Evolutionary conservation across 2,329 filamentous ascomycete genomes (phyloP).

Genomic region (Pyrenochaeta sp.): DNA sequence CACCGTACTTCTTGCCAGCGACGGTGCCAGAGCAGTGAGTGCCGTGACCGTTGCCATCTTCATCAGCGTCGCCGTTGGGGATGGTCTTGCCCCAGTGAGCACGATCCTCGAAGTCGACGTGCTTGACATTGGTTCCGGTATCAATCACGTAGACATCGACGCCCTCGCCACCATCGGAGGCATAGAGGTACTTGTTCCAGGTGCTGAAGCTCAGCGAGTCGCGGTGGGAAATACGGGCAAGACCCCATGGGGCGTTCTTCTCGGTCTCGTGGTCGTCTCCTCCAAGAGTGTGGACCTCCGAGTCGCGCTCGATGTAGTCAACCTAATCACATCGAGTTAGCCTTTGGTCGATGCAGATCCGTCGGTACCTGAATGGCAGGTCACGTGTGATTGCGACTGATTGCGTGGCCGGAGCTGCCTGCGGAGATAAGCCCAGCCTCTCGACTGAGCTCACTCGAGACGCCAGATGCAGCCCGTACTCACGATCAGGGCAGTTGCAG

Average conservation of each 20-base stretch:
- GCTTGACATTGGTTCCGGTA: conserved; percentile 91
- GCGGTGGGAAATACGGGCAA: conserved; percentile 97
- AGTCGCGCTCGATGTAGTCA: conserved; percentile 95
- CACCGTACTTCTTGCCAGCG: conserved; percentile 98
- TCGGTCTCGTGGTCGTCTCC: conserved; percentile 67
- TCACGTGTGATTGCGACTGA: conserved; percentile 37
- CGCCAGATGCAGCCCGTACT: background rate
- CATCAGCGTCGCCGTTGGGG: conserved; percentile 81
- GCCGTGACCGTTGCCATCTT: conserved; percentile 96
- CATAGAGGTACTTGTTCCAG: conserved; percentile 98
- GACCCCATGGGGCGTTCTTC: conserved; percentile 97
- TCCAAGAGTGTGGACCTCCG: conserved; percentile 83
- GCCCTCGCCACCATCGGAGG: conserved; percentile 89
- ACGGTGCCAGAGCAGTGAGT: conserved; percentile 99
- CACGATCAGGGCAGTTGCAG: background rate
- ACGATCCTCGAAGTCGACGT: conserved; percentile 97
- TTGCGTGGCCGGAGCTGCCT: conserved; percentile 40
- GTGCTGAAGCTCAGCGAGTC: conserved; percentile 84
- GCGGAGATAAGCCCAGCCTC: conserved; percentile 37
- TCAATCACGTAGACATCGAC: conserved; percentile 99
- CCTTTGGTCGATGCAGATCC: conserved; percentile 23
- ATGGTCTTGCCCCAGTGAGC: conserved; percentile 98
- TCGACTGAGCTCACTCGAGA: conserved; percentile 13
- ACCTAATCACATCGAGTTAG: conserved; percentile 67
- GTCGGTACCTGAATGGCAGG: conserved; percentile 24